A percentile compares a stretch with the other conserved stretches of the same genome.
These are phyloP conservation scores for Ramaria sp. DNA, from an alignment of 768 basidiomycete genomes.

Conservation along the genomic window DNA sequence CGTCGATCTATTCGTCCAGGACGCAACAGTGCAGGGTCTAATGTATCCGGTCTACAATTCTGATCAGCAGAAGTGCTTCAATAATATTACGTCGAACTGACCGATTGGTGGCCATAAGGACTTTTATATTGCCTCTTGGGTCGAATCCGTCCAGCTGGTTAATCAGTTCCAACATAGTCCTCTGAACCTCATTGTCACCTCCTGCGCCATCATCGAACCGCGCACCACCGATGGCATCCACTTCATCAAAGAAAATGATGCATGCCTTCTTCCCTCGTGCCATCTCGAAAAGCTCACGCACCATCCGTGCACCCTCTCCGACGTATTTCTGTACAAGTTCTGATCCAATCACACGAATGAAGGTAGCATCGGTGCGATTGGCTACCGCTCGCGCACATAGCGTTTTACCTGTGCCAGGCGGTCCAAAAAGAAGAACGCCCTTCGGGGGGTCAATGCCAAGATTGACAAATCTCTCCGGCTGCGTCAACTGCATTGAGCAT, in stretches of 20 bases:
- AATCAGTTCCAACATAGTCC: conserved; percentile 98
- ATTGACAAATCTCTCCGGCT: conserved; percentile 99
- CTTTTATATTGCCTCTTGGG: conserved; percentile 98
- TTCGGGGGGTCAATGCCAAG: conserved; percentile 99
- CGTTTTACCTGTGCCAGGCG: conserved; percentile 97
- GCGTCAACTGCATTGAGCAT: conserved; percentile 15
- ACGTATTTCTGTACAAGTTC: conserved; percentile 99
- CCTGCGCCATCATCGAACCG: conserved; percentile 98
- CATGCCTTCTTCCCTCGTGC: conserved; percentile 97
- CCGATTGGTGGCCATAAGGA: conserved; percentile 98
- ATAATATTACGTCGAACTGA: conserved; percentile 22
- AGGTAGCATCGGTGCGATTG: conserved; percentile 96
- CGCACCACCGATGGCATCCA: conserved; percentile 97
- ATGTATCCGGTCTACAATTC: conserved; percentile 77
- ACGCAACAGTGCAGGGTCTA: conserved; percentile 91
- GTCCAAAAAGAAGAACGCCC: conserved; percentile 91
- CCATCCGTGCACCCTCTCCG: conserved; percentile 98
- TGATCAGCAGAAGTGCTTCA: conserved; percentile 5
- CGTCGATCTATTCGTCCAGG: conserved; percentile 94
- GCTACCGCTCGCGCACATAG: conserved; percentile 97
- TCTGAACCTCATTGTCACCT: conserved; percentile 97
- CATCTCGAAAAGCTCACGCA: conserved; percentile 98
- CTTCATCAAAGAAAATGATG: conserved; percentile 99
- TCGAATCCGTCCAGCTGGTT: conserved; percentile 99
- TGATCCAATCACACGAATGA: conserved; percentile 98